These are phyloP conservation scores for Dendrobium nobile DNA, from an alignment of 106 monocot genomes.

Conservation along the genomic window DNA sequence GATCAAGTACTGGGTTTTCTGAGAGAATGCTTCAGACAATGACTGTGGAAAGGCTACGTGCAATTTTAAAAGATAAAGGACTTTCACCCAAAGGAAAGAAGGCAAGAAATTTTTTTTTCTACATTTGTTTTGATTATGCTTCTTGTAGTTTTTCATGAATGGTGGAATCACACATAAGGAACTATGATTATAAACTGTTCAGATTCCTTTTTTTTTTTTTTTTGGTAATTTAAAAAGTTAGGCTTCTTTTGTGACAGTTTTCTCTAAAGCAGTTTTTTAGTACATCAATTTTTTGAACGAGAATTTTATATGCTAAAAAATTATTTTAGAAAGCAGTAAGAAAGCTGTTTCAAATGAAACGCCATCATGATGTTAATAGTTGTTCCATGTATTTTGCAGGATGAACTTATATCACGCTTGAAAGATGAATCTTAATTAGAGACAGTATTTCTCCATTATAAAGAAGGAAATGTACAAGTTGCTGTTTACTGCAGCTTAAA, in stretches of 20 bases:
- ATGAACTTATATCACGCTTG: conserved; percentile 27
- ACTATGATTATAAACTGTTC: not conserved
- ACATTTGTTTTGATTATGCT: not conserved
- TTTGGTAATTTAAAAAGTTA: too few species aligned
- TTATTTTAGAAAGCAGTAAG: too few species aligned
- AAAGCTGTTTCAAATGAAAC: too few species aligned
- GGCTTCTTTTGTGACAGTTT: too few species aligned
- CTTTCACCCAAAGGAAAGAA: conserved; percentile 44
- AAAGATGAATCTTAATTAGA: conserved; percentile 1
- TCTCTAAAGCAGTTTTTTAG: too few species aligned
- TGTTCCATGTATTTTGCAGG: conserved; percentile 12
- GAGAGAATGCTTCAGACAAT: conserved; percentile 23
- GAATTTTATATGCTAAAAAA: too few species aligned
- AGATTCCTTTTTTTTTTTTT: too few species aligned
- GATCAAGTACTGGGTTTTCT: conserved; percentile 8
- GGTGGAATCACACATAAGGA: too few species aligned
- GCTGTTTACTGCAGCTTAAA: too few species aligned
- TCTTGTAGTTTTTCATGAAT: too few species aligned
- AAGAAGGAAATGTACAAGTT: too few species aligned
- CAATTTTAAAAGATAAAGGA: conserved; percentile 34
- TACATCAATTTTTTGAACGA: too few species aligned
- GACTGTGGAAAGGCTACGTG: conserved; percentile 45
- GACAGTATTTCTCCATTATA: not conserved
- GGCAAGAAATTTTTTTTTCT: conserved; percentile 14
- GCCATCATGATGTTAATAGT: not conserved